These are phyloP conservation scores for Pelargonium exstipulatum DNA, from an alignment of 441 rosid genomes.

Conservation along the genomic window DNA sequence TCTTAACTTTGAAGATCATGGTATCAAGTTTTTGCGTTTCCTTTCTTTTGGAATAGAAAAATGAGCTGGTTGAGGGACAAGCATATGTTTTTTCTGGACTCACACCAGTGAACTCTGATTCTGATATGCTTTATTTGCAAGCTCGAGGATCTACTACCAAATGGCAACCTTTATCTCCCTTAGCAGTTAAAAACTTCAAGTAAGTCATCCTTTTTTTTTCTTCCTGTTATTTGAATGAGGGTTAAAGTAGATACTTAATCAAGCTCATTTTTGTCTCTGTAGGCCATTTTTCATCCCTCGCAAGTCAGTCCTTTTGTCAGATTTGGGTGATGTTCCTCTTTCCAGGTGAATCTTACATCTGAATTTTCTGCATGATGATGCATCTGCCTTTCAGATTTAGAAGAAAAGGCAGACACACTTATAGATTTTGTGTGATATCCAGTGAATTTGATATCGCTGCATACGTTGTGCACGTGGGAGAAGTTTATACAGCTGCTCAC, in stretches of 20 bases:
- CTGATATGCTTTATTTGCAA: constrained; percentile 70
- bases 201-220: constrained; percentile 33
- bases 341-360: constrained; percentile 48
- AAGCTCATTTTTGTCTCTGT: constrained; percentile 26
- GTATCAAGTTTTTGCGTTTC: constrained; percentile 1
- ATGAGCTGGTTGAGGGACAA: constrained; percentile 80
- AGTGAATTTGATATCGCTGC: constrained; percentile 92
- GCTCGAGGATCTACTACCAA: constrained; percentile 62
- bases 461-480: constrained; percentile 69
- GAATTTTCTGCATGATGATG: constrained; percentile 5
- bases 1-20: constrained; percentile 7
- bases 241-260: constrained; percentile 8
- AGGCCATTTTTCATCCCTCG: constrained; percentile 89
- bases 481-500: constrained; percentile 42
- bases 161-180: constrained; percentile 56
- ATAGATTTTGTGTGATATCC: constrained; percentile 15
- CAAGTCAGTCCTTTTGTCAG: constrained; percentile 43
- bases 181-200: constrained; percentile 43
- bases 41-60: constrained; percentile 41
- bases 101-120: constrained; percentile 51
- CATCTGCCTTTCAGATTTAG: not conserved
- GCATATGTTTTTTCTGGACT: constrained; percentile 65
- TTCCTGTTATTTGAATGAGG: constrained; percentile 6
- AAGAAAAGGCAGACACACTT: constrained; percentile 10
- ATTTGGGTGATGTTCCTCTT: constrained; percentile 71